Evolutionary conservation across 2,329 filamentous ascomycete genomes (phyloP).

Genomic region (Calonectria leucothoes): DNA sequence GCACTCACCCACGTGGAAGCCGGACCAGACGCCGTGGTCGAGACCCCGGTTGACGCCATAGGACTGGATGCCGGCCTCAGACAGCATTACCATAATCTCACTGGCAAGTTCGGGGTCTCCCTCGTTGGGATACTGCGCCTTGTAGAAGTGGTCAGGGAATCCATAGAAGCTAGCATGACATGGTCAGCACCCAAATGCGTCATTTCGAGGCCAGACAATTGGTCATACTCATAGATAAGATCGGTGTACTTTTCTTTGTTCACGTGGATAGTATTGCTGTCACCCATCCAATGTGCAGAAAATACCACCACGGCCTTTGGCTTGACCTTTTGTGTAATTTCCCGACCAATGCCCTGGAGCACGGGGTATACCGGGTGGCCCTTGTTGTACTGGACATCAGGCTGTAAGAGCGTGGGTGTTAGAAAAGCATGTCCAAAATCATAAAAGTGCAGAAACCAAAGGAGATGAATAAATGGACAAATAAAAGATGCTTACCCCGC

Average conservation of each 20-base stretch:
- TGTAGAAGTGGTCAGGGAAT: conserved; percentile 77
- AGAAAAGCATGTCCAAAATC: neutral
- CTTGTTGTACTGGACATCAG: conserved; percentile 75
- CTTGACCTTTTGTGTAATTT: conserved; percentile 77
- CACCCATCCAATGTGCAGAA: conserved; percentile 81
- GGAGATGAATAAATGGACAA: neutral
- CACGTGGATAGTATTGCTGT: conserved; percentile 67
- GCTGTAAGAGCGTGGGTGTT: conserved; percentile 48
- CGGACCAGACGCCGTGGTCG: conserved; percentile 81
- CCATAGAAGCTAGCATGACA: conserved; percentile 69
- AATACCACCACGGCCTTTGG: conserved; percentile 81
- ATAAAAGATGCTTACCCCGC: conserved; percentile 53
- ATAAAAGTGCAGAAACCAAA: no score
- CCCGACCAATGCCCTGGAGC: conserved; percentile 73
- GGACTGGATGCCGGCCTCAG: conserved; percentile 68
- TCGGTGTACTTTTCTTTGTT: conserved; percentile 74
- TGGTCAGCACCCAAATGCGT: conserved; percentile 29
- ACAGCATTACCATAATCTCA: conserved; percentile 66
- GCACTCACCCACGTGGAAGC: conserved; percentile 63
- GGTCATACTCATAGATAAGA: conserved; percentile 73
- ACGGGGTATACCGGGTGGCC: conserved; percentile 74
- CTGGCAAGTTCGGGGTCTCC: conserved; percentile 71
- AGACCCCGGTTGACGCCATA: conserved; percentile 72
- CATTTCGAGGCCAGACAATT: neutral
- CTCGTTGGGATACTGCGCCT: conserved; percentile 72